Conservation (phyloP, 164 flowering plant species). For the Pachysandra terminalis region DNA sequence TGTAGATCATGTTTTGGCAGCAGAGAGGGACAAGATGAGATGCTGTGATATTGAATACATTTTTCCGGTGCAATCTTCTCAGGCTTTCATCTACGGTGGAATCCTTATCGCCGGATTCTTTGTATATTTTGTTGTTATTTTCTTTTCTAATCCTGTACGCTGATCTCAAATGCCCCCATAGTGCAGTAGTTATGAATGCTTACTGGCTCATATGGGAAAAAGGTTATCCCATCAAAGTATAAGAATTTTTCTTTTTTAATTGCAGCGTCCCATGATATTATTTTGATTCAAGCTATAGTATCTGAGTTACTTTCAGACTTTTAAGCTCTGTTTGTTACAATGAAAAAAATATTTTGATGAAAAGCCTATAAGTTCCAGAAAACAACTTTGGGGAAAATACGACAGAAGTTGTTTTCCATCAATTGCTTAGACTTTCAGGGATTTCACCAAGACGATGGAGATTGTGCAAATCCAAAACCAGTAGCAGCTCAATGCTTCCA, state of each 20-base stretch:
- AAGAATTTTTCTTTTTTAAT: constrained; percentile 19
- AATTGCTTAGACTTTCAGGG: constrained; percentile 55
- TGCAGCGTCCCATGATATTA: too few species aligned
- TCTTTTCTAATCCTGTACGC: constrained; percentile 80
- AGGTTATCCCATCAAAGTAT: constrained; percentile 30
- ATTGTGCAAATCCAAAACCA: constrained; percentile 75
- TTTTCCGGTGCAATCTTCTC: constrained; percentile 70
- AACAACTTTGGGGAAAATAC: too few species aligned
- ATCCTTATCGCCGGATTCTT: constrained; percentile 87
- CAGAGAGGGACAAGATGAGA: constrained; percentile 84
- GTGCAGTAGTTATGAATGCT: not conserved
- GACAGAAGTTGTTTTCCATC: constrained; percentile 76
- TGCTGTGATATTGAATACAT: constrained; percentile 82
- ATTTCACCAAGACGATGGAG: constrained; percentile 66
- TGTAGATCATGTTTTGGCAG: constrained; percentile 66
- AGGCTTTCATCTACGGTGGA: constrained; percentile 77
- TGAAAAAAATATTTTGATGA: too few species aligned
- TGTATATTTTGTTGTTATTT: constrained; percentile 84
- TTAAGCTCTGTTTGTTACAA: too few species aligned
- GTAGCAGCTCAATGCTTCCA: constrained; percentile 68
- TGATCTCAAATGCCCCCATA: constrained; percentile 23
- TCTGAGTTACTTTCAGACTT: too few species aligned
- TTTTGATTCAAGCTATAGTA: too few species aligned
- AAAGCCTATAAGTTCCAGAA: too few species aligned
- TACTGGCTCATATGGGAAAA: constrained; percentile 6